Conservation (phyloP, 2,329 filamentous ascomycete genomes). For the Fusarium sp. region DNA sequence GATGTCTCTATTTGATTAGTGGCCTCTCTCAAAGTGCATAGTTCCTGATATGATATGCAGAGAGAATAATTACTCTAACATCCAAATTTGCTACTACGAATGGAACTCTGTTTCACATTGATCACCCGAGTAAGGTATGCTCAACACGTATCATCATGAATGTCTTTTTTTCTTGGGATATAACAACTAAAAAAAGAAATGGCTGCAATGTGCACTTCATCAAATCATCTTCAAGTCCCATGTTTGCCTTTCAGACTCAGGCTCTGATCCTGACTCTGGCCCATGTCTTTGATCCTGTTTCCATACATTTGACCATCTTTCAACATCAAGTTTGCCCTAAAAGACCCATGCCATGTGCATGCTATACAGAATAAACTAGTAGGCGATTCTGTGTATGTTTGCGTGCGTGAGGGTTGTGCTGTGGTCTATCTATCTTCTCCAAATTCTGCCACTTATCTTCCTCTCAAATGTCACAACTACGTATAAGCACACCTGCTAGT, state of each 20-base stretch:
- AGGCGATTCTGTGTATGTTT: constrained; percentile 18
- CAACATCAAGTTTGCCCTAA: constrained; percentile 11
- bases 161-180: constrained; percentile 29
- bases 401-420: constrained; percentile 20
- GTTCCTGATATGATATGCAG: background rate
- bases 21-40: background rate
- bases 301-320: constrained; percentile 13
- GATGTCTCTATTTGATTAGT: background rate
- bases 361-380: constrained; percentile 21
- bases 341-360: constrained; percentile 13
- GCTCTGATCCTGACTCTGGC: background rate
- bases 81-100: background rate
- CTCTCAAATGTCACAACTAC: constrained; percentile 13
- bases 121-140: background rate
- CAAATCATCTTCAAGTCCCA: constrained; percentile 19
- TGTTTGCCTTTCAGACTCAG: background rate
- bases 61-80: background rate
- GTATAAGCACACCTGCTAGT: constrained; percentile 3
- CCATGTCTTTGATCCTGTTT: constrained; percentile 16
- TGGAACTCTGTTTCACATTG: background rate
- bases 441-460: constrained; percentile 17
- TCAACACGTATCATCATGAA: constrained; percentile 13
- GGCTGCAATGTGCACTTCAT: constrained; percentile 31
- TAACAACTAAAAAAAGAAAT: constrained; percentile 34
- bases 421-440: constrained; percentile 36